phyloP scores from a whole-genome alignment of 2,329 filamentous ascomycete genomes.

The Corynespora cassiicola region DNA sequence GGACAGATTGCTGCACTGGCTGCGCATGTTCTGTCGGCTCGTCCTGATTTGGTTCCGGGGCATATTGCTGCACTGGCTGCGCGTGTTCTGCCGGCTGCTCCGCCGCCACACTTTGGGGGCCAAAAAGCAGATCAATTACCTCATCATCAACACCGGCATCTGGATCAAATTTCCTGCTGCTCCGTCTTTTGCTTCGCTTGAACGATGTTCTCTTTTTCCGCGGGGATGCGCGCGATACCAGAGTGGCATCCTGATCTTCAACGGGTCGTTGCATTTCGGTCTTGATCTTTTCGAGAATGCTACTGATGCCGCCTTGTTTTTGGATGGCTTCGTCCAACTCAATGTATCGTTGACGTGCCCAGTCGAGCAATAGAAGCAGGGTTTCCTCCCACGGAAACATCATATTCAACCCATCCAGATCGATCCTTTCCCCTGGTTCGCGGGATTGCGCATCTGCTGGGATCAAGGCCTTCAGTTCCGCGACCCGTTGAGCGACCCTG shows the following conservation, averaged over 20 bases:
- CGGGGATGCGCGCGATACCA: slow-evolving; percentile 18
- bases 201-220: slow-evolving; percentile 35
- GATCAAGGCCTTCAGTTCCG: slow-evolving; percentile 46
- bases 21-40: not conserved
- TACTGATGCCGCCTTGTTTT: slow-evolving; percentile 50
- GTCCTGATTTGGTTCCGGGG: too few species aligned
- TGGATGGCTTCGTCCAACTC: slow-evolving; percentile 55
- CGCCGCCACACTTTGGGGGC: slow-evolving; percentile 23
- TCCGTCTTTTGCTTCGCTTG: slow-evolving; percentile 30
- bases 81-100: too few species aligned
- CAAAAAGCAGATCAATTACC: slow-evolving; percentile 27
- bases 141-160: slow-evolving; percentile 27
- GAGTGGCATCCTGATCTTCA: slow-evolving; percentile 7
- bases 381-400: slow-evolving; percentile 60
- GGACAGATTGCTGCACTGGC: too few species aligned
- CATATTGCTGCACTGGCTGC: too few species aligned
- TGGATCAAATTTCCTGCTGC: slow-evolving; percentile 38
- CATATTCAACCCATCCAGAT: slow-evolving; percentile 52
- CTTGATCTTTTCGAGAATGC: slow-evolving; percentile 43
- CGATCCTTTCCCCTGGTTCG: slow-evolving; percentile 37
- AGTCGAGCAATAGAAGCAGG: slow-evolving; percentile 51
- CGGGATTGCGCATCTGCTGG: slow-evolving; percentile 37
- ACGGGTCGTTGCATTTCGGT: slow-evolving; percentile 19
- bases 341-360: slow-evolving; percentile 52
- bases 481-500: slow-evolving; percentile 46